Conservation (phyloP, 495 filamentous ascomycete genomes). For the Collariella sp. region DNA sequence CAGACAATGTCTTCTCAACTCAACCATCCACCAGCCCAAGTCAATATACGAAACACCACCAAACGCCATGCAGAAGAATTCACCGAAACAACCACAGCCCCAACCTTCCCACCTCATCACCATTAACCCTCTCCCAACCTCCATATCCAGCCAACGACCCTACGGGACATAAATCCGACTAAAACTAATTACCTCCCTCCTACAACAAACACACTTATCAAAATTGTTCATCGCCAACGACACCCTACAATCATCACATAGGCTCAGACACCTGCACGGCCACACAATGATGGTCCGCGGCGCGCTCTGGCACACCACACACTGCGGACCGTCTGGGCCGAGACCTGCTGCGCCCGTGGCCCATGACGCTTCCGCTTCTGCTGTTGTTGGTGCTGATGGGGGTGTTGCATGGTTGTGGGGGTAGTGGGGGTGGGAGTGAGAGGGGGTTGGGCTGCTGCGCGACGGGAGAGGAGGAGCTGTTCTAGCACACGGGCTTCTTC, state of each 20-base stretch:
- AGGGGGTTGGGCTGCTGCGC: slow-evolving; percentile 18
- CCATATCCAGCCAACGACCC: background rate
- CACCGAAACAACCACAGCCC: background rate
- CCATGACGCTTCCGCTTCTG: slow-evolving; percentile 40
- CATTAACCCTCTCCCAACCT: background rate
- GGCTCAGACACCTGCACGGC: slow-evolving; percentile 88
- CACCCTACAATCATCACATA: slow-evolving; percentile 92
- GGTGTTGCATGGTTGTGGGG: background rate
- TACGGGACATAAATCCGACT: slow-evolving; percentile 84
- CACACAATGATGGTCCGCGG: slow-evolving; percentile 87
- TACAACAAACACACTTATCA: slow-evolving; percentile 87
- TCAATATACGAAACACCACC: background rate
- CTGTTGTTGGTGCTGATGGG: background rate
- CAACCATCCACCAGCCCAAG: background rate
- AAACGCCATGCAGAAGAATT: background rate
- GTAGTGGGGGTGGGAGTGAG: background rate
- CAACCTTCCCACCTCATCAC: background rate
- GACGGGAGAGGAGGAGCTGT: slow-evolving; percentile 62
- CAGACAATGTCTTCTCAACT: too few relatives aligned
- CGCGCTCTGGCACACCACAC: slow-evolving; percentile 85
- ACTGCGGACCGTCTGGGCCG: slow-evolving; percentile 69
- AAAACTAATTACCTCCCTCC: slow-evolving; percentile 78
- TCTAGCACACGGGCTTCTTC: slow-evolving; percentile 79
- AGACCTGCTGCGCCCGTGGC: slow-evolving; percentile 60
- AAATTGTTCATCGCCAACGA: slow-evolving; percentile 95